phyloP scores from a whole-genome alignment of 257 asterid species.

The Gynochthodes officinalis region DNA sequence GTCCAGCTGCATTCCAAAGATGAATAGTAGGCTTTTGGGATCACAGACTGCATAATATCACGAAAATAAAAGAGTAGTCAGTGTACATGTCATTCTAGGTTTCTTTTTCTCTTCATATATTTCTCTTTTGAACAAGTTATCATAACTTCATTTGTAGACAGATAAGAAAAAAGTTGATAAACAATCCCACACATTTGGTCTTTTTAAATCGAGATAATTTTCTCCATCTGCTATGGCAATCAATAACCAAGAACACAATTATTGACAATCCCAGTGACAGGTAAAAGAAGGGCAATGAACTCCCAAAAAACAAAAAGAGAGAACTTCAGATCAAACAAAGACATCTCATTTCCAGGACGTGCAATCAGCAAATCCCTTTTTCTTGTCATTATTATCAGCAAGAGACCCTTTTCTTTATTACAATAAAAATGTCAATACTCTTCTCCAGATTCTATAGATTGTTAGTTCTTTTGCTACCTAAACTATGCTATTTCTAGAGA shows the following conservation, averaged over 20 bases:
- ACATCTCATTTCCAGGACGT: neutral
- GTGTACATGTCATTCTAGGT: neutral
- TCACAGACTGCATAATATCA: conserved; percentile 68
- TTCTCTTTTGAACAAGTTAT: neutral
- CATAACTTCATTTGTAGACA: neutral
- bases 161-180: neutral
- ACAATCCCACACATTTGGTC: neutral
- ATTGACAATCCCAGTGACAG: neutral
- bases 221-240: neutral
- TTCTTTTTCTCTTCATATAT: neutral
- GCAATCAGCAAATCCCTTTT: neutral
- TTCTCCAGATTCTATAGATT: neutral
- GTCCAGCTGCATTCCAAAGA: conserved; percentile 88
- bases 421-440: neutral
- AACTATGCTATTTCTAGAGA: neutral
- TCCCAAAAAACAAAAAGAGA: neutral
- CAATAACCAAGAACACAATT: neutral
- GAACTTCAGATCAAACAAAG: neutral
- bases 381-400: neutral
- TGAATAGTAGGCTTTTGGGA: conserved; percentile 86
- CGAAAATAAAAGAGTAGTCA: neutral
- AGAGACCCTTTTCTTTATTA: neutral
- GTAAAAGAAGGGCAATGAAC: neutral
- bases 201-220: too few species aligned
- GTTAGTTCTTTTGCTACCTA: neutral